A percentile compares a stretch with the other conserved stretches of the same genome.
phyloP scores from a whole-genome alignment of 331 rosid species.

The Pyrus hybrid region DNA sequence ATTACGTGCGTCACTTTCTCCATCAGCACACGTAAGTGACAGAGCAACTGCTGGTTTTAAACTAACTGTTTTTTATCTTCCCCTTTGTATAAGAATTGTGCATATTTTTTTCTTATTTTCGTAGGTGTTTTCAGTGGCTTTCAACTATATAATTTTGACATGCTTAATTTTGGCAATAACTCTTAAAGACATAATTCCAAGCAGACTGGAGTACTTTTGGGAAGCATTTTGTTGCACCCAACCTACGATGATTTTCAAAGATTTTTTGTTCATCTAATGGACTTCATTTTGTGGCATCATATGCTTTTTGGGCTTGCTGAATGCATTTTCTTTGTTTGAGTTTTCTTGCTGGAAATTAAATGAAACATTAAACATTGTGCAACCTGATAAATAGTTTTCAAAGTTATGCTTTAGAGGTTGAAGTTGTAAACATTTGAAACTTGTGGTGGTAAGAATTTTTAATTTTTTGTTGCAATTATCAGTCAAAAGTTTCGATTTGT shows the following conservation, averaged over 20 bases:
- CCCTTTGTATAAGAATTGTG: not conserved
- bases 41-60: not conserved
- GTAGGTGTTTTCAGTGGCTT: not conserved
- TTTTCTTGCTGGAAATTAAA: not conserved
- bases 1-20: constrained; percentile 80
- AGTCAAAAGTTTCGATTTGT: not conserved
- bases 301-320: not conserved
- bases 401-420: not conserved
- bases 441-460: not conserved
- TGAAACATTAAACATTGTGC: not conserved
- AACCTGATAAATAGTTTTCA: not conserved
- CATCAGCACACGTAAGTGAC: constrained; percentile 76
- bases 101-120: not conserved
- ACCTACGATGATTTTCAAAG: not conserved
- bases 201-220: not conserved
- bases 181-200: not conserved
- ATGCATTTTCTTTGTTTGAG: not conserved
- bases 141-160: not conserved
- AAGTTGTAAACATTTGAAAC: not conserved
- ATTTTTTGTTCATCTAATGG: not conserved
- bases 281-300: not conserved
- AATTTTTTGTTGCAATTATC: not conserved
- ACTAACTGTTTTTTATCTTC: not conserved
- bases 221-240: not conserved
- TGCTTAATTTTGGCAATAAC: not conserved